phyloP scores from a whole-genome alignment of 768 basidiomycete species.

The Boletus rufocinnamomeus region DNA sequence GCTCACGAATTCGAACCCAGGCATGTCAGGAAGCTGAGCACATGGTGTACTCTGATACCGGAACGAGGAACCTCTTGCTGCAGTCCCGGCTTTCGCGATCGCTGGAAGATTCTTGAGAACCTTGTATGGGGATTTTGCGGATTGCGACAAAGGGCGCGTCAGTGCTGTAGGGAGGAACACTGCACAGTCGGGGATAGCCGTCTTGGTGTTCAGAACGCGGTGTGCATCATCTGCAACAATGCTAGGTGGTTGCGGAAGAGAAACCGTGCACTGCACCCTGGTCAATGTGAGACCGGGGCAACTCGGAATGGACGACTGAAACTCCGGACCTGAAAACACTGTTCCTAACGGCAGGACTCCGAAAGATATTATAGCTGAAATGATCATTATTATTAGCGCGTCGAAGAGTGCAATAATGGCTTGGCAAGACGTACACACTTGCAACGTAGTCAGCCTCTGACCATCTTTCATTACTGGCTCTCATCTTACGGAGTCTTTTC shows the following conservation, averaged over 20 bases:
- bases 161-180: constrained; percentile 45
- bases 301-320: not conserved
- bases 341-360: constrained; percentile 44
- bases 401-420: not conserved
- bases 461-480: constrained; percentile 46
- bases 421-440: constrained; percentile 46
- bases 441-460: constrained; percentile 57
- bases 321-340: constrained; percentile 45
- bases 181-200: constrained; percentile 50
- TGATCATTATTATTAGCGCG: not conserved
- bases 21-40: constrained; percentile 45
- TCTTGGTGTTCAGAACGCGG: constrained; percentile 48
- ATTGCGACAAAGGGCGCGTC: constrained; percentile 44
- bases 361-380: constrained; percentile 49
- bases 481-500: constrained; percentile 46
- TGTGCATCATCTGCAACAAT: constrained; percentile 28
- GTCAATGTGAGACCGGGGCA: constrained; percentile 5
- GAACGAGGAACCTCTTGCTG: constrained; percentile 48
- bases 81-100: constrained; percentile 39
- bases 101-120: constrained; percentile 43
- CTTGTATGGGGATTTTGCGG: constrained; percentile 49
- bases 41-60: constrained; percentile 54
- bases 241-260: constrained; percentile 47
- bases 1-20: constrained; percentile 55
- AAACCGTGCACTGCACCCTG: constrained; percentile 51